Base-by-base conservation (phyloP, 371 early-diverging fungal genomes). In the Sporodiniella umbellata region DNA sequence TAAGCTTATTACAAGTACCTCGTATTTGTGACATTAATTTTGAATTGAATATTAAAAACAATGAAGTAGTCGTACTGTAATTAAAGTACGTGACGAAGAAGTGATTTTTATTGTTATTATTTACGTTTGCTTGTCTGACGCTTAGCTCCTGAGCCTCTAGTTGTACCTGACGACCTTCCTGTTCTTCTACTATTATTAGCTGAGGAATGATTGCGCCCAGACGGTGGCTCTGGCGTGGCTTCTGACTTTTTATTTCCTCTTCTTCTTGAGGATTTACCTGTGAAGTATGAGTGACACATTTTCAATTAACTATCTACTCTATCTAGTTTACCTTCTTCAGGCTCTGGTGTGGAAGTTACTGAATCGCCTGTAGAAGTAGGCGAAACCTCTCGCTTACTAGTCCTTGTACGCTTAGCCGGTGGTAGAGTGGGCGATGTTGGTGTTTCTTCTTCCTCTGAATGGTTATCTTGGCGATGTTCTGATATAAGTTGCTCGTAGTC, bases 401-500 rank as follows among this genome's bases (percentile, higher is more conserved):
- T 52, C 1, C 71, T 61, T 3, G 73, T 71, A 23, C 79, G 60
- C 52, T 79, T 79, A 8, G 59, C 39, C 2, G 79, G 77, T 2
- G 77, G 56, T 23, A 55, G 60, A n/a, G 35, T 40, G 4, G 56
- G 62, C 28, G 70, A 63, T 17, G 44, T 37, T 1, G 73, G 67
- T 19, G 75, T 66, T 7, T 66, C 60, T 43, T 65, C 62, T 38
- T 60, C 53, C 26, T 46, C 56, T 0, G 75, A 67, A 22, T 66
- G 64, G 37, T 72, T 66, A 26, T 83, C 81, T 45, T 66, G 69
- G 15, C 68, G 62, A 33, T 78, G 73, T 10, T 83, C 83, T n/a
- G 69, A 68, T 45, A 83, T 80, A 17, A 80, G 48, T 40, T 79
- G 75, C 35, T 83, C 83, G 53, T 75, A 80, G 1, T 80, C 81